Evolutionary conservation across 2,329 filamentous ascomycete species (phyloP).

Genomic region (Alternaria alternata): DNA sequence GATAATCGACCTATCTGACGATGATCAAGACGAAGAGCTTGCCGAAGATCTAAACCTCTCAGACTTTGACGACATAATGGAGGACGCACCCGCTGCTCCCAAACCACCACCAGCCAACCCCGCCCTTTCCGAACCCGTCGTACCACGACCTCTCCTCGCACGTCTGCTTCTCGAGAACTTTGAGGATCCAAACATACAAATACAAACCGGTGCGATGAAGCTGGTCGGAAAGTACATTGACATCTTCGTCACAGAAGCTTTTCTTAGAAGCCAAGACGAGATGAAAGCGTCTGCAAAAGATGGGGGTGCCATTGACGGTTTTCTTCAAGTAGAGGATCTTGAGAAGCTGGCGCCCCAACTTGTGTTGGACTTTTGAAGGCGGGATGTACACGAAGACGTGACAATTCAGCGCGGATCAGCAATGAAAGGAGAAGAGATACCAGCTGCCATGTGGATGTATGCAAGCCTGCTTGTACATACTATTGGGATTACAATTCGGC

Average conservation of each 20-base stretch:
- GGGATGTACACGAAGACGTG: neutral
- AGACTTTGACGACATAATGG: conserved; percentile 44
- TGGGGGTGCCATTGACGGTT: conserved; percentile 60
- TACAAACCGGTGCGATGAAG: conserved; percentile 60
- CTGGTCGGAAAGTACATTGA: conserved; percentile 87
- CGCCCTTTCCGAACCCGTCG: conserved; percentile 50
- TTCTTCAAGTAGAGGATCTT: conserved; percentile 86
- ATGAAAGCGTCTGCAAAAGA: conserved; percentile 59
- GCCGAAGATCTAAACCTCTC: conserved; percentile 31
- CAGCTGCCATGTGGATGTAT: neutral
- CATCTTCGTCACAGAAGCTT: conserved; percentile 87
- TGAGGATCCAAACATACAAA: conserved; percentile 55
- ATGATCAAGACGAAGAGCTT: conserved; percentile 35
- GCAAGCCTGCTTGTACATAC: neutral
- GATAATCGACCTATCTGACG: conserved; percentile 42
- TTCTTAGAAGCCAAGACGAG: conserved; percentile 79
- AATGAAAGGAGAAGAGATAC: neutral
- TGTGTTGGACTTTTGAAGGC: conserved; percentile 77
- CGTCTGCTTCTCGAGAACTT: conserved; percentile 83
- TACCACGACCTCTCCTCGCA: conserved; percentile 78
- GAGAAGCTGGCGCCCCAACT: conserved; percentile 88
- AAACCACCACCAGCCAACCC: conserved; percentile 20
- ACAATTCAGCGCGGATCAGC: neutral
- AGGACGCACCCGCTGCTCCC: conserved; percentile 29
- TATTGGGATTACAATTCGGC: neutral